Conservation (phyloP, 768 basidiomycete genomes). For the Xerocomellus amylosporus region DNA sequence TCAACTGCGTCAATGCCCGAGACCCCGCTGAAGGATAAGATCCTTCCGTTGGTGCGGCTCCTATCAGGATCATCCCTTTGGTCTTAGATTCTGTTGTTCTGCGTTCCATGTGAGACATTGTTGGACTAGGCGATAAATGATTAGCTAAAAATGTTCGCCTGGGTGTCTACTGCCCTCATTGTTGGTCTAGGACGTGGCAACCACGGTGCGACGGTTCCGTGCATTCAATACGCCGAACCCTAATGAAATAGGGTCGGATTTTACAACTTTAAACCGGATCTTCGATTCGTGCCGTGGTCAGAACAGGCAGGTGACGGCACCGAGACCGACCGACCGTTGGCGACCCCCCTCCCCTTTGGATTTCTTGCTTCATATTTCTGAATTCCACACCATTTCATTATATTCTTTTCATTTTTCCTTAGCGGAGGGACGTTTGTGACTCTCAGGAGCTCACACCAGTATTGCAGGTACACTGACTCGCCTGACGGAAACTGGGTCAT, state of each 20-base stretch:
- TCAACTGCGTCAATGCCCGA: neutral
- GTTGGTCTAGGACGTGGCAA: neutral
- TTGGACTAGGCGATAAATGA: neutral
- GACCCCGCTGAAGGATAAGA: constrained; percentile 9
- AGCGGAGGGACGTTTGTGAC: neutral
- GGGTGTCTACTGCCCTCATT: neutral
- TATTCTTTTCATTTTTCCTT: neutral
- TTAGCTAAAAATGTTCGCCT: neutral
- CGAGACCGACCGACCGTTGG: neutral
- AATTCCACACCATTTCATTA: constrained; percentile 3
- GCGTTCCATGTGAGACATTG: neutral
- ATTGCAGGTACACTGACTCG: constrained; percentile 81
- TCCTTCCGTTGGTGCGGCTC: constrained; percentile 16
- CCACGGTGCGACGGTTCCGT: neutral
- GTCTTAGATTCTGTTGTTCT: neutral
- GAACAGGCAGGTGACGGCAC: neutral
- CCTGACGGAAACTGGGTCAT: constrained; percentile 89
- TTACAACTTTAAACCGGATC: constrained; percentile 1
- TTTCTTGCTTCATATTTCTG: neutral
- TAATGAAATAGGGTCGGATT: neutral
- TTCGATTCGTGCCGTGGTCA: neutral
- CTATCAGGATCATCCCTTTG: neutral
- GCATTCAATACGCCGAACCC: neutral
- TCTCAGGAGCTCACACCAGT: neutral
- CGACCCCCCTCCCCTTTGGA: constrained; percentile 9